These are phyloP conservation scores for Candida corydali DNA, from an alignment of 805 yeast species.

Conservation along the genomic window DNA sequence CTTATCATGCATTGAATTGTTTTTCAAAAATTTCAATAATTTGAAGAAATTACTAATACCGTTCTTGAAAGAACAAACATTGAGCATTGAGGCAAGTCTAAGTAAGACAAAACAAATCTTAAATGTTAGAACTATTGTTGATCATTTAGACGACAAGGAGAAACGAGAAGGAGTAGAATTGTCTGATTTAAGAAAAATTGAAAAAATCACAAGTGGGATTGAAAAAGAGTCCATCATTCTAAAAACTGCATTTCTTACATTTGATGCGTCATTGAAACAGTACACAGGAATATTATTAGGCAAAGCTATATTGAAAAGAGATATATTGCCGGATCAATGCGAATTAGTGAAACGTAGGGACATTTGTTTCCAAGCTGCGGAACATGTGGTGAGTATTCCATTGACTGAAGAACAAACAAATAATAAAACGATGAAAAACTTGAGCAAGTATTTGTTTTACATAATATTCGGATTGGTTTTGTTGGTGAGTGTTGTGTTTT, in stretches of 20 bases:
- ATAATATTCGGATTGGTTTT: slow-evolving; percentile 20
- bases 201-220: slow-evolving; percentile 34
- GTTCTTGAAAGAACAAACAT: slow-evolving; percentile 28
- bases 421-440: slow-evolving; percentile 17
- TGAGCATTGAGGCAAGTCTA: slow-evolving; percentile 21
- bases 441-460: slow-evolving; percentile 22
- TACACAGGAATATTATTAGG: slow-evolving; percentile 37
- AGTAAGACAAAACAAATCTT: slow-evolving; percentile 23
- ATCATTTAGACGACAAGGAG: slow-evolving; percentile 18
- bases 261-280: slow-evolving; percentile 31
- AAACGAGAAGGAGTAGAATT: slow-evolving; percentile 19
- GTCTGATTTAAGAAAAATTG: slow-evolving; percentile 30
- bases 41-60: slow-evolving; percentile 35
- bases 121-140: slow-evolving; percentile 27
- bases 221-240: slow-evolving; percentile 30
- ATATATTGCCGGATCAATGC: slow-evolving; percentile 24
- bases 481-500: slow-evolving; percentile 21
- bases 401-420: slow-evolving; percentile 24
- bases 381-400: slow-evolving; percentile 40
- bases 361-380: slow-evolving; percentile 39
- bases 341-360: slow-evolving; percentile 32
- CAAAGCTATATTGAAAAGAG: slow-evolving; percentile 35
- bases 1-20: slow-evolving; percentile 33
- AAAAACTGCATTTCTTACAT: slow-evolving; percentile 24
- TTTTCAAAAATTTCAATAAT: slow-evolving; percentile 35